Evolutionary conservation across 495 filamentous ascomycete genomes (phyloP).

Genomic region (Penicillium alfredii): DNA sequence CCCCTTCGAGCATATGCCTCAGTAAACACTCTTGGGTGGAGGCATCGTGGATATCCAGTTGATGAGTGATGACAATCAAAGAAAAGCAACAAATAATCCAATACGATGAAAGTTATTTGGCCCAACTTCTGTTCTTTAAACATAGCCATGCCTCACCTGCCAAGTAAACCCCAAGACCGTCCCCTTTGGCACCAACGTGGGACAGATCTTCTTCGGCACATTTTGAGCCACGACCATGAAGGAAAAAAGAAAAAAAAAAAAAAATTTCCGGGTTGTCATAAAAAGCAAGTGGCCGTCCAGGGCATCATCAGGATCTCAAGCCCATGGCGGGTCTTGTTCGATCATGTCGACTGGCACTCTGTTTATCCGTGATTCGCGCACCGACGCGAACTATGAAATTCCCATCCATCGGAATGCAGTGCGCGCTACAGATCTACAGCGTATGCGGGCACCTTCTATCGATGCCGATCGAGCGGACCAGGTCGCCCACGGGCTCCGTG

Average conservation of each 20-base stretch:
- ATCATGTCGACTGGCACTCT: conserved; percentile 32
- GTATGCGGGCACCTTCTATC: conserved; percentile 30
- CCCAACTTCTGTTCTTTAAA: no score
- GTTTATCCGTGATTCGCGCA: conserved; percentile 46
- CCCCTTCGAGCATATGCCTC: conserved; percentile 56
- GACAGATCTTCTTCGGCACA: no score
- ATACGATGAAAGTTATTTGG: no score
- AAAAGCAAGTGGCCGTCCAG: neutral
- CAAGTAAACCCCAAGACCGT: no score
- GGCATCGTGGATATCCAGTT: neutral
- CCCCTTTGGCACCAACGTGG: no score
- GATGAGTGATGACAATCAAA: conserved; percentile 9
- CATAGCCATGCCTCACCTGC: no score
- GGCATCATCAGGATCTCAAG: no score
- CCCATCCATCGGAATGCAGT: conserved; percentile 47
- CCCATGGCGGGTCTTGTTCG: no score
- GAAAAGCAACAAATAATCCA: conserved; percentile 2
- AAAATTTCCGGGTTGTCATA: no score
- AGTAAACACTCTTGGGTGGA: conserved; percentile 27
- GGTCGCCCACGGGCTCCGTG: conserved; percentile 33
- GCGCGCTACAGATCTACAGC: conserved; percentile 42
- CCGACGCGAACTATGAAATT: conserved; percentile 42
- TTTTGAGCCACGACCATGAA: no score
- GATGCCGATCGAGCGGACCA: conserved; percentile 21
- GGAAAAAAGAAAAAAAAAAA: no score